These are phyloP conservation scores for Paraurostyla sp. DNA, from an alignment of 73 alveolate species.

Conservation along the genomic window DNA sequence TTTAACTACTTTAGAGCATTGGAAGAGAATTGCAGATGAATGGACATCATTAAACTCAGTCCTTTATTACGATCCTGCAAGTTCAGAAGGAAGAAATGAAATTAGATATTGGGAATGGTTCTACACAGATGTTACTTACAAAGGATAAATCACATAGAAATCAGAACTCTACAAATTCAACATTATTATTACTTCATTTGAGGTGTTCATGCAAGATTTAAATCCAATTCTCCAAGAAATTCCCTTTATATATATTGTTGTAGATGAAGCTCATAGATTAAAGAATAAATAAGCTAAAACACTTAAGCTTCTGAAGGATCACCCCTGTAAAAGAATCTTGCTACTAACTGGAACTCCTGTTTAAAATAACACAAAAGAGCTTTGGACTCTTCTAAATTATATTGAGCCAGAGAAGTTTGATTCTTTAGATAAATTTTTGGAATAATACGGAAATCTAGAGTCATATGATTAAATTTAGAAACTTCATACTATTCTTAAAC, in stretches of 20 bases:
- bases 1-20: slow-evolving; percentile 89
- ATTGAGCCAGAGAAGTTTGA: slow-evolving; percentile 94
- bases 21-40: slow-evolving; percentile 93
- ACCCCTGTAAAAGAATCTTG: slow-evolving; percentile 93
- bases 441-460: slow-evolving; percentile 86
- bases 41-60: slow-evolving; percentile 92
- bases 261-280: slow-evolving; percentile 99
- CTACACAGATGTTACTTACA: slow-evolving; percentile 84
- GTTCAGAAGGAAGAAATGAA: slow-evolving; percentile 86
- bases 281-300: slow-evolving; percentile 97
- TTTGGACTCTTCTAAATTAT: slow-evolving; percentile 96
- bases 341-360: slow-evolving; percentile 98
- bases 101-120: slow-evolving; percentile 86
- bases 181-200: slow-evolving; percentile 93
- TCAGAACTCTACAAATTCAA: slow-evolving; percentile 82
- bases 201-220: slow-evolving; percentile 93
- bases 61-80: slow-evolving; percentile 87
- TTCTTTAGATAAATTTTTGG: slow-evolving; percentile 66
- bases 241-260: slow-evolving; percentile 93
- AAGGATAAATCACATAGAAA: slow-evolving; percentile 82
- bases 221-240: slow-evolving; percentile 82
- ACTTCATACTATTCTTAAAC: slow-evolving; percentile 86
- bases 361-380: slow-evolving; percentile 98
- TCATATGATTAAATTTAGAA: slow-evolving; percentile 80
- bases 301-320: slow-evolving; percentile 88